These are phyloP conservation scores for Emergomyces orientalis DNA, from an alignment of 2,329 filamentous ascomycete species.

Conservation along the genomic window DNA sequence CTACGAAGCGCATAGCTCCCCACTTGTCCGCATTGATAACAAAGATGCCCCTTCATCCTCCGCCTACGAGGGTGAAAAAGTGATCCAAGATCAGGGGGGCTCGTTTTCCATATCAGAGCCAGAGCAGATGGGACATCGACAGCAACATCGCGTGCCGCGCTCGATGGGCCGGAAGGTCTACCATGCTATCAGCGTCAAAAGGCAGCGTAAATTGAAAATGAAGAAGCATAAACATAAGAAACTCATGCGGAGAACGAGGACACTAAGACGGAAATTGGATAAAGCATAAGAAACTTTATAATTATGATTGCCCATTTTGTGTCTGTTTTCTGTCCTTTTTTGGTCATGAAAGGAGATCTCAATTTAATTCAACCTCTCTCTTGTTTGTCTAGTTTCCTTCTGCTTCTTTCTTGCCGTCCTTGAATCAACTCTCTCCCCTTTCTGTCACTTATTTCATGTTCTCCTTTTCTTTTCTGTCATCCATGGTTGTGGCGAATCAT, in stretches of 20 bases:
- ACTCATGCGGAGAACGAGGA: conserved; percentile 85
- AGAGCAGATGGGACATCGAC: conserved; percentile 51
- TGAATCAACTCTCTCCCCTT: background rate
- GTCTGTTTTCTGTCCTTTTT: background rate
- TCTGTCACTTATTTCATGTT: background rate
- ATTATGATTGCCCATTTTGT: background rate
- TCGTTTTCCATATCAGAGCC: conserved; percentile 10
- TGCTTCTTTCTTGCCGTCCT: background rate
- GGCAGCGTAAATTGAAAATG: conserved; percentile 94
- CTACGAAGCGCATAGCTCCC: conserved; percentile 44
- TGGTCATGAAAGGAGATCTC: background rate
- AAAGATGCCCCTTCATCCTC: conserved; percentile 32
- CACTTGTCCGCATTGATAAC: conserved; percentile 36
- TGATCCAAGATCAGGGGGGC: background rate
- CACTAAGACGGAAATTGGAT: conserved; percentile 75
- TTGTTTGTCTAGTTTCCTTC: background rate
- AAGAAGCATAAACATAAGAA: conserved; percentile 99
- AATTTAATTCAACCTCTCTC: background rate
- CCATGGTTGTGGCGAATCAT: conserved; percentile 2
- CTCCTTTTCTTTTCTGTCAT: background rate
- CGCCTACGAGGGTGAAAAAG: conserved; percentile 16
- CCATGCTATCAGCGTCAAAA: conserved; percentile 83
- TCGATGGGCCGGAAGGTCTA: conserved; percentile 54
- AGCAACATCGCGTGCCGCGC: conserved; percentile 54
- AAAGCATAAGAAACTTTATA: conserved; percentile 36